These are phyloP conservation scores for Stramenopiles sp. DNA, from an alignment of 352 stramenopile genomes.

Conservation along the genomic window DNA sequence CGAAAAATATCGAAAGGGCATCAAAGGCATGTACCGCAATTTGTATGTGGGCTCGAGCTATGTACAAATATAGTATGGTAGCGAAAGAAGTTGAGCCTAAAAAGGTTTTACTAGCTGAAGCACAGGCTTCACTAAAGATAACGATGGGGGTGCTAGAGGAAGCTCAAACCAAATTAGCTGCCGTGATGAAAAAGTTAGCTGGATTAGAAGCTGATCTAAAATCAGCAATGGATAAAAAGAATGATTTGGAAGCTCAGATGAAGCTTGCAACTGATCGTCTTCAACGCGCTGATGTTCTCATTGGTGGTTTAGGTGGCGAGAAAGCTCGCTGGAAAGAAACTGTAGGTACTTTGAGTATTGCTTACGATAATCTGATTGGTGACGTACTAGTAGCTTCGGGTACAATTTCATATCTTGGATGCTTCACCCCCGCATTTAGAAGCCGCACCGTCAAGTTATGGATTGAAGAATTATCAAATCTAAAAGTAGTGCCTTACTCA, in stretches of 20 bases:
- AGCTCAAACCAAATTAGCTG: conserved; percentile 41
- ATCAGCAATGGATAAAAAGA: conserved; percentile 50
- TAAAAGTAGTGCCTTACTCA: conserved; percentile 33
- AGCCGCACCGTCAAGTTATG: conserved; percentile 32
- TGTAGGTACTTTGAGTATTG: conserved; percentile 25
- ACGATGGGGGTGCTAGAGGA: conserved; percentile 38
- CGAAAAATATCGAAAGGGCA: conserved; percentile 54
- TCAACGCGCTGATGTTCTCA: conserved; percentile 37
- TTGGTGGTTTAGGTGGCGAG: conserved; percentile 45
- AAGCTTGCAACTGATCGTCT: conserved; percentile 51
- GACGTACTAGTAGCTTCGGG: conserved; percentile 56
- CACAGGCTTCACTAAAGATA: conserved; percentile 49
- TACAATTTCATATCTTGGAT: conserved; percentile 53
- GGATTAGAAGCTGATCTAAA: conserved; percentile 45
- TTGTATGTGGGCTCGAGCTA: conserved; percentile 67
- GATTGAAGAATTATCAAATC: conserved; percentile 32
- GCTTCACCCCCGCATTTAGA: conserved; percentile 32
- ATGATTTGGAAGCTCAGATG: conserved; percentile 38
- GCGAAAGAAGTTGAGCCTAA: conserved; percentile 65
- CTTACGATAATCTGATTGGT: conserved; percentile 52
- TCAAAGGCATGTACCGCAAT: conserved; percentile 47
- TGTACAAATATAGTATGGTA: conserved; percentile 70
- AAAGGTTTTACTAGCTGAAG: conserved; percentile 37
- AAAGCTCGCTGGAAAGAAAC: conserved; percentile 50
- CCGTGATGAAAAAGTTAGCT: conserved; percentile 50